Evolutionary conservation across 2,329 filamentous ascomycete species (phyloP).

Genomic region (Penicillium expansum): DNA sequence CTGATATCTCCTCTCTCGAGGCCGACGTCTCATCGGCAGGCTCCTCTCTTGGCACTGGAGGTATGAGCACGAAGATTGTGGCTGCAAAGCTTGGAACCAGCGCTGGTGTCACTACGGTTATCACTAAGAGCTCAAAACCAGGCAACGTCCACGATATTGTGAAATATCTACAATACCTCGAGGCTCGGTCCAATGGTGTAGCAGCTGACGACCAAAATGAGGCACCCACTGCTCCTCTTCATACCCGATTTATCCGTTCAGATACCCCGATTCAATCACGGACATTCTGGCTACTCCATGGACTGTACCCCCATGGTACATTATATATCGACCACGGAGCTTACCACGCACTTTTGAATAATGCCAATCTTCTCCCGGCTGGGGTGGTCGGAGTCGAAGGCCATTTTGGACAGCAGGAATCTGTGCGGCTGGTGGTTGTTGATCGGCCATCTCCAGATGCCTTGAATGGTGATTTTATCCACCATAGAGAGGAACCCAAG

Average conservation of each 20-base stretch:
- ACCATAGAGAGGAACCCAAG: constrained; percentile 45
- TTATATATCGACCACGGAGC: constrained; percentile 93
- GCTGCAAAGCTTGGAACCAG: constrained; percentile 89
- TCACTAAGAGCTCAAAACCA: constrained; percentile 88
- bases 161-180: constrained; percentile 68
- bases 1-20: constrained; percentile 77
- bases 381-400: constrained; percentile 90
- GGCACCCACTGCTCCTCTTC: constrained; percentile 62
- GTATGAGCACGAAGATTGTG: constrained; percentile 97
- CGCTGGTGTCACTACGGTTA: constrained; percentile 91
- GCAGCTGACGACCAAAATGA: constrained; percentile 27
- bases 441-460: constrained; percentile 52
- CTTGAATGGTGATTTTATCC: constrained; percentile 41
- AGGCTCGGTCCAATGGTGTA: constrained; percentile 32
- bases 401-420: constrained; percentile 86
- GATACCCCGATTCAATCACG: constrained; percentile 82
- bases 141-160: constrained; percentile 90
- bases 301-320: constrained; percentile 83
- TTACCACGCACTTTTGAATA: constrained; percentile 72
- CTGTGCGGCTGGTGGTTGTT: constrained; percentile 80
- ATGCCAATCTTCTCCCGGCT: constrained; percentile 83
- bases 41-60: constrained; percentile 85
- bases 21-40: constrained; percentile 91
- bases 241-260: constrained; percentile 90
- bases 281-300: constrained; percentile 96